Evolutionary conservation across 257 asterid species (phyloP).

Genomic region (Verbascum thapsus): DNA sequence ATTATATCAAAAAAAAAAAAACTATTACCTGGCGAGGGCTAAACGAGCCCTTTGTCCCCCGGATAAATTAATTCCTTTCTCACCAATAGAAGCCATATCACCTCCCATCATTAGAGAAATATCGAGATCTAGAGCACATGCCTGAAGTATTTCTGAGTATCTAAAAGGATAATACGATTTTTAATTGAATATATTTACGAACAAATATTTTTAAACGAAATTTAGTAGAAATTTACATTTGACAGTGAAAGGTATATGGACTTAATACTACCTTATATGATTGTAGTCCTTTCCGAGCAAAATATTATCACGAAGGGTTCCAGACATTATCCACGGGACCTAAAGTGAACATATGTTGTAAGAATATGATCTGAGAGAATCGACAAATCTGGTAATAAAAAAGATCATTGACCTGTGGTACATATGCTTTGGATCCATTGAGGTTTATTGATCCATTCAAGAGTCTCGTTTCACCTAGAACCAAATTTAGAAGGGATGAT

Average conservation of each 20-base stretch:
- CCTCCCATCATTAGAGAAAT: conserved; percentile 88
- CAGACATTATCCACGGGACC: conserved; percentile 96
- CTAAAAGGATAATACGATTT: conserved; percentile 35
- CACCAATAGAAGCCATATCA: conserved; percentile 85
- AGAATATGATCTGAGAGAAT: conserved; percentile 19
- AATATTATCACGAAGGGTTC: conserved; percentile 90
- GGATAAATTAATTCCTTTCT: conserved; percentile 84
- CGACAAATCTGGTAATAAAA: conserved; percentile 13
- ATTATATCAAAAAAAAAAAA: conserved; percentile 18
- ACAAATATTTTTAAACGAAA: background rate
- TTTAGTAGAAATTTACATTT: too few relatives aligned
- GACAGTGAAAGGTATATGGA: background rate
- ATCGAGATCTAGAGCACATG: conserved; percentile 74
- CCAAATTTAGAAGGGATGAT: conserved; percentile 76
- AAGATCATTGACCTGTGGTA: conserved; percentile 72
- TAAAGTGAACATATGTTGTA: conserved; percentile 33
- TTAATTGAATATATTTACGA: background rate
- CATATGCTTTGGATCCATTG: conserved; percentile 73
- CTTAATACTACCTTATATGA: conserved; percentile 52
- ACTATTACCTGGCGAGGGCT: conserved; percentile 81
- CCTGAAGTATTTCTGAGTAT: conserved; percentile 65
- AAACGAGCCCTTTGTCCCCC: conserved; percentile 96
- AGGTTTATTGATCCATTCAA: conserved; percentile 55
- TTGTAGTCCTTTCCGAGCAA: conserved; percentile 76
- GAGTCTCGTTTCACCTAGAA: conserved; percentile 77